A percentile compares a stretch with the other conserved stretches of the same genome.
phyloP scores from a whole-genome alignment of 73 alveolate species.

The Paraurostyla sp. region DNA sequence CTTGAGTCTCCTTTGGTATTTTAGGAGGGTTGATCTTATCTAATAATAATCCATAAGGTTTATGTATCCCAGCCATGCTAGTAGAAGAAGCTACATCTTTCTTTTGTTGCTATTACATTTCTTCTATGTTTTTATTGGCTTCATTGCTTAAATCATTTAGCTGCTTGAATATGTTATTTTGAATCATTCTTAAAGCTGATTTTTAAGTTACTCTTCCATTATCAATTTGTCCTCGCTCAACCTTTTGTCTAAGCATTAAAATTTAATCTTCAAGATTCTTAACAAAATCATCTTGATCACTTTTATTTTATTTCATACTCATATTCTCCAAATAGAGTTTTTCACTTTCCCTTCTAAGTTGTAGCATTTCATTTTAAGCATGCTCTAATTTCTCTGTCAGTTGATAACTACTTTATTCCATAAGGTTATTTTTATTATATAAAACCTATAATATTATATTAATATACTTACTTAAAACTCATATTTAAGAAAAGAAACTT shows the following conservation, averaged over 20 bases:
- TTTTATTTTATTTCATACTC: neutral
- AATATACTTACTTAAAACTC: neutral
- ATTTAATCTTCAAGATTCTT: conserved; percentile 1
- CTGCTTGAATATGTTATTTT: neutral
- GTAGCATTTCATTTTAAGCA: neutral
- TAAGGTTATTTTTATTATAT: neutral
- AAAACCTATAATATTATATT: neutral
- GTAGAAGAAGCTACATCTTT: conserved; percentile 32
- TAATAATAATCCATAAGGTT: conserved; percentile 18
- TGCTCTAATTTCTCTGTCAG: conserved; percentile 11
- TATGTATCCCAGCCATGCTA: neutral
- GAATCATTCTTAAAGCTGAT: conserved; percentile 2
- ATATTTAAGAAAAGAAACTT: conserved; percentile 1
- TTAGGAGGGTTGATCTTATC: conserved; percentile 7
- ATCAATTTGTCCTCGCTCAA: neutral
- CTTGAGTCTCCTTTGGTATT: neutral
- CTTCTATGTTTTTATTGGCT: conserved; percentile 14
- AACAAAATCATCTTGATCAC: neutral
- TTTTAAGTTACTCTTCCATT: conserved; percentile 12
- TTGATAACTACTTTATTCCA: neutral
- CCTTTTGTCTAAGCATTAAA: neutral
- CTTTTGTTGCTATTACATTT: neutral
- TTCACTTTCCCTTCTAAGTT: neutral
- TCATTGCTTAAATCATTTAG: conserved; percentile 39
- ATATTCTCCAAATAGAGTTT: neutral